These are phyloP conservation scores for Pharnaceum exiguum DNA, from an alignment of 148 eudicot species.

Conservation along the genomic window DNA sequence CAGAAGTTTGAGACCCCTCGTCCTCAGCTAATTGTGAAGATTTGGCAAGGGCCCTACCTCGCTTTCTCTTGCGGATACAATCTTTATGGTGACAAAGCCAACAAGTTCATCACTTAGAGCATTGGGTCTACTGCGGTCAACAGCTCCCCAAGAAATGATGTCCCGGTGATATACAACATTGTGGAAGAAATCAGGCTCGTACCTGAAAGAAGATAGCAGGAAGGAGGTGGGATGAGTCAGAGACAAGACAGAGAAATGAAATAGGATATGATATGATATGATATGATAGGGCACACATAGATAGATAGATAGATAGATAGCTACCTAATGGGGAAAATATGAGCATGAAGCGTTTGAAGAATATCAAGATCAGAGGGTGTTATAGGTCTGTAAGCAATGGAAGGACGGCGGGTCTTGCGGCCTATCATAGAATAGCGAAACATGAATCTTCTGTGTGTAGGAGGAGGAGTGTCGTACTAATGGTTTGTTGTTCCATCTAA, in stretches of 20 bases:
- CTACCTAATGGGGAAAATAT: slow-evolving; percentile 91
- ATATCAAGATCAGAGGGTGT: slow-evolving; percentile 63
- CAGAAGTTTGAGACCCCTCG: too few species aligned
- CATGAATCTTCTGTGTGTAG: slow-evolving; percentile 47
- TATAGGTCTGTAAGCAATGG: slow-evolving; percentile 68
- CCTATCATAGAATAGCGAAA: slow-evolving; percentile 53
- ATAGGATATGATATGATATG: not conserved
- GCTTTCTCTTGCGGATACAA: slow-evolving; percentile 67
- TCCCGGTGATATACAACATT: slow-evolving; percentile 68
- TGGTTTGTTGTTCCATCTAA: slow-evolving; percentile 45
- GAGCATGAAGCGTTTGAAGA: slow-evolving; percentile 63
- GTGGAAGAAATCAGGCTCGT: slow-evolving; percentile 83
- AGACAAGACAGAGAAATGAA: not conserved
- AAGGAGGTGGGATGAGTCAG: not conserved
- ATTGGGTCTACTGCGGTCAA: slow-evolving; percentile 69
- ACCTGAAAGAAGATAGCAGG: slow-evolving; percentile 35
- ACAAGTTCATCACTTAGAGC: slow-evolving; percentile 71
- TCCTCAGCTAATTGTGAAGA: not conserved
- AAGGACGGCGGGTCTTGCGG: slow-evolving; percentile 46
- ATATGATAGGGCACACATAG: not conserved
- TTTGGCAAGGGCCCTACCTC: slow-evolving; percentile 52
- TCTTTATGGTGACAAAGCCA: slow-evolving; percentile 84
- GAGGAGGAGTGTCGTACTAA: slow-evolving; percentile 18
- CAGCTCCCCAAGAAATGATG: slow-evolving; percentile 97
- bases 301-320: too few species aligned